These are phyloP conservation scores for Vaccinium vitisidaea DNA, from an alignment of 148 eudicot genomes.

Conservation along the genomic window DNA sequence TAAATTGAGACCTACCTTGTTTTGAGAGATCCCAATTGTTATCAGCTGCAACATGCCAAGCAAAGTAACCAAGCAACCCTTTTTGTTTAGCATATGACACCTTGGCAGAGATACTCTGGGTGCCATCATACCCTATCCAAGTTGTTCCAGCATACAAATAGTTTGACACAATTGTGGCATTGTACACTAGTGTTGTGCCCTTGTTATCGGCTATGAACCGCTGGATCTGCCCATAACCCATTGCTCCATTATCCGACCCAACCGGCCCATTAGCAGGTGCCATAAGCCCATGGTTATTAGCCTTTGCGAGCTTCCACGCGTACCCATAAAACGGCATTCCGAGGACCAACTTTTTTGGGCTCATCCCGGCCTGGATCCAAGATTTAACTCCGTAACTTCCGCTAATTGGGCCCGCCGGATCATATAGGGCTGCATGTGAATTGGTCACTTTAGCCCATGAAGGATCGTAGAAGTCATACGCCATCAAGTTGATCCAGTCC, in stretches of 20 bases:
- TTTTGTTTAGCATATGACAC: constrained; percentile 9
- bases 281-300: constrained; percentile 35
- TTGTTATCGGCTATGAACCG: constrained; percentile 26
- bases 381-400: constrained; percentile 33
- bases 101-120: constrained; percentile 23
- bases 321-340: constrained; percentile 59
- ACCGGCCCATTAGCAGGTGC: constrained; percentile 37
- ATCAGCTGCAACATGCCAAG: constrained; percentile 4
- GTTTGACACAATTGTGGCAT: constrained; percentile 33
- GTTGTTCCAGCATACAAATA: constrained; percentile 54
- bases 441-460: constrained; percentile 24
- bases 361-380: constrained; percentile 39
- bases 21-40: constrained; percentile 8
- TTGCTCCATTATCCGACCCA: constrained; percentile 24
- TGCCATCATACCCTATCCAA: constrained; percentile 67
- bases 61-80: constrained; percentile 15
- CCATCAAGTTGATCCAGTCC: constrained; percentile 59
- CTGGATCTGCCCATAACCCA: constrained; percentile 20
- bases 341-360: constrained; percentile 31
- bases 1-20: background rate
- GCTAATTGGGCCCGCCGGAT: constrained; percentile 35
- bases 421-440: constrained; percentile 33
- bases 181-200: constrained; percentile 27
- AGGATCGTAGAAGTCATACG: constrained; percentile 47
- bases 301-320: constrained; percentile 35